Evolutionary conservation across 805 yeast species (phyloP), one percentile per base, ranked within the genome.

Genomic region (Komagataella phaffii): DNA sequence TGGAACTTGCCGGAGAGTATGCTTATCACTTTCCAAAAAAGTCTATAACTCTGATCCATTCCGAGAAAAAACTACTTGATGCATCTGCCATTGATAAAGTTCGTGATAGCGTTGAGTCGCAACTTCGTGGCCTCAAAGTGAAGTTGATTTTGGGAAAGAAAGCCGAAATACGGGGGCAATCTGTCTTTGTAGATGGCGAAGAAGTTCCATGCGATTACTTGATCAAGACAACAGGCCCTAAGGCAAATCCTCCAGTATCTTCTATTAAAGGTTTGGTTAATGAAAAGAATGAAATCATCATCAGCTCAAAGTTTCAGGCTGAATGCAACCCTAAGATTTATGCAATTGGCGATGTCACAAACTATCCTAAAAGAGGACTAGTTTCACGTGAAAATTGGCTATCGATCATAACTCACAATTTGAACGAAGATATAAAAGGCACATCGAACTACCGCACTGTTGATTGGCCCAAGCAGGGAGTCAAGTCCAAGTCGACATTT

Each of bases 301-400:
- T 62, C 12, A 44, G 57, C 8, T 56, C 57, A 6, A 59, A 61
- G 1, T 61, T 63, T 49, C 62, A 59, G 50, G 55, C 58, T 1
- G 45, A 30, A 14, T 58, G 54, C 3, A 49, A 51, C 17, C 14
- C 55, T 1, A 52, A 43, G 45, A 55, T 66, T 3, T 67, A 66
- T 52, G 65, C 69, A 2, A 57, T 66, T 50, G 72, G 71, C 12
- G 71, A 68, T 54, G 61, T 61, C n/a, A 51, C 55, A 12, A 57
- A 59, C 52, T 58, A 55, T 52, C 52, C 53, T 2, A 55, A 54
- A 47, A 65, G 64, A 45, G 60, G 66, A 8, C 18, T 65, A 0
- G 4, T 47, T 3, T 51, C 47, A 8, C 48, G 50, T 30, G 51
- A 52, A 1, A 50, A 53, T 12, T 57, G 61, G 61, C 17, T 55